Base-by-base conservation (phyloP, 2,329 filamentous ascomycete genomes). In the Aureobasidium sp. region DNA sequence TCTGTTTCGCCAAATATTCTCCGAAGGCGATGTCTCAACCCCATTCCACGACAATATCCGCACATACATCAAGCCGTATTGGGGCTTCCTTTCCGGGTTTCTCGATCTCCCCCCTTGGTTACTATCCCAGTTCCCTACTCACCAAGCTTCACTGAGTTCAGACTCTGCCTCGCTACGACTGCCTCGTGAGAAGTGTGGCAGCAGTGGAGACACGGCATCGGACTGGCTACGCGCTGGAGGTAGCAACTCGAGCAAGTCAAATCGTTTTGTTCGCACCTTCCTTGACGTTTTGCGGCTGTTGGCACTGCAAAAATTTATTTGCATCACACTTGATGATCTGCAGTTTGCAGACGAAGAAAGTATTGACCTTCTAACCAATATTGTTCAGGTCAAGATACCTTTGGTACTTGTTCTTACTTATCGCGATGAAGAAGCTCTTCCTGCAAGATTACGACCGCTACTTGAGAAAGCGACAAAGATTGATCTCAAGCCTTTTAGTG, bases 271-370 rank as follows among this genome's bases (percentile, higher is more conserved):
- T 80, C 93, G 91, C 69, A 92, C 89, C 1, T 93, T 95, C 67
- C 77, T 96, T 47, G 92, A 96, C 66, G 87, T 96, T 10, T 74
- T 96, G 54, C 84, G 89, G 57, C 83, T 95, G 43, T 85, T 97
- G 60, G 88, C 90, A 0, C 80, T 86, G 21, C 86, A 92, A 70
- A 94, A 92, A 67, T 85, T 96, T 67, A 91, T 96, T 58, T 95
- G 90, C 68, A 86, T 96, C 66, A 91, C 86, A 67, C 75, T 96
- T 29, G 93, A 96, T 68, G 93, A 96, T 72, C 76, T 96, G 33
- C 91, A 96, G 67, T 94, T 90, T 71, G 90, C 91, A 7, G 93
- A 96, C 69, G 84, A 88, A 27, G 93, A 96, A 71, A 94, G 88
- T 15, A 75, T 94, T 50, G 90, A 95, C 61, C 78, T 96, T 57